Evolutionary conservation across 75 land plant genomes (phyloP).

Genomic region (Pinus taeda): DNA sequence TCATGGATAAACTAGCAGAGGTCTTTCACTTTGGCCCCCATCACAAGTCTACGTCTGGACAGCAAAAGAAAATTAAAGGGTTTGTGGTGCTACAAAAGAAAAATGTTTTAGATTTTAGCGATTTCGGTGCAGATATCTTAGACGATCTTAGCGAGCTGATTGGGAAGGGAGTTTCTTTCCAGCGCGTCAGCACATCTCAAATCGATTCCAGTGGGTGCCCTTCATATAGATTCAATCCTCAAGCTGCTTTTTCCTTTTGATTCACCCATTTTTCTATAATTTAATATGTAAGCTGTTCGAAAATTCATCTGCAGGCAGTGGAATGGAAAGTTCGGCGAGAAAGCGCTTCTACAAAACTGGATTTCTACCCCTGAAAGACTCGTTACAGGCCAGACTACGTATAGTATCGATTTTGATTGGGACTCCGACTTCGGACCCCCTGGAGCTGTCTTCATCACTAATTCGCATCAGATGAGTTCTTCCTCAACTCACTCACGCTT

Average conservation of each 20-base stretch:
- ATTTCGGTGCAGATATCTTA: slow-evolving; percentile 23
- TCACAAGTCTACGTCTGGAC: background rate
- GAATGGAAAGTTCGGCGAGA: no score
- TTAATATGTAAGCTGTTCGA: background rate
- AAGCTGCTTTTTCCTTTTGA: no score
- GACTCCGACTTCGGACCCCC: slow-evolving; percentile 18
- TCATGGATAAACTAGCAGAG: no score
- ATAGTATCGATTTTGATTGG: no score
- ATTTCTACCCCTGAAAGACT: no score
- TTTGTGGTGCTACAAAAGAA: slow-evolving; percentile 46
- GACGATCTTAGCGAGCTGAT: slow-evolving; percentile 42
- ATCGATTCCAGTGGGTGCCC: no score
- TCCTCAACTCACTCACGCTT: slow-evolving; percentile 5
- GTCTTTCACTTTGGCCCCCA: no score
- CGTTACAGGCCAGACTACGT: no score
- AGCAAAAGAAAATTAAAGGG: background rate
- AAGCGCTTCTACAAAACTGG: no score
- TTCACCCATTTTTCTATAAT: background rate
- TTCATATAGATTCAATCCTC: slow-evolving; percentile 13
- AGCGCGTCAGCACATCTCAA: no score
- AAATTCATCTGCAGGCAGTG: background rate
- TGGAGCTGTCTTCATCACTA: slow-evolving; percentile 28
- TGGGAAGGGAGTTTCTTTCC: slow-evolving; percentile 35
- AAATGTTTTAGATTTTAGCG: slow-evolving; percentile 35
- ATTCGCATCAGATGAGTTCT: slow-evolving; percentile 37